Base-by-base conservation (phyloP, 345 rosid species). In the Salix udensis region DNA sequence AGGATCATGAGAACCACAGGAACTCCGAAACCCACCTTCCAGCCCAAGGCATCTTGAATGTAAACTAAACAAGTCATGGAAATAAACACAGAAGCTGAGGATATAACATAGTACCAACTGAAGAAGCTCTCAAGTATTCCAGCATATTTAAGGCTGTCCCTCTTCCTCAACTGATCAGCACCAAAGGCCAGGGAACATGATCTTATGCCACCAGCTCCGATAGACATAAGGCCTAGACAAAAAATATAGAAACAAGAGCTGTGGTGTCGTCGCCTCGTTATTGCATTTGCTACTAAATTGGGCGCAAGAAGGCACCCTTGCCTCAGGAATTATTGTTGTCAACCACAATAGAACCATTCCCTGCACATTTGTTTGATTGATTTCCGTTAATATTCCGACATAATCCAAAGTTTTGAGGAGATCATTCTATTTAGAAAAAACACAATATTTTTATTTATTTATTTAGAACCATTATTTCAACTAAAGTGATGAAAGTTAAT, bases 171-270 rank as follows among this genome's bases (percentile, higher is more conserved):
- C 72, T 88, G 91, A 58, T 90, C 89, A 60, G 44, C 44, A 40
- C 44, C 44, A 40, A 40, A 40, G 44, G 44, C 44, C 44, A 9
- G 12, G 12, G 44, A 88, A 74, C 88, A 87, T 2, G 94, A 91
- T 76, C 89, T 86, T 68, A 90, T 80, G 55, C 91, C 94, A 12
- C 94, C 94, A 40, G 89, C 87, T 40, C 94, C 94, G 26, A 84
- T 82, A 16, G 94, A 81, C 52, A 91, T 88, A 62, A 87, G 84
- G 23, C 82, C 86, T 42, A 89, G 81, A 6, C 88, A 85, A 26
- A 26, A 82, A 76, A 64, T 82, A 66, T 72, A 91, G 67, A n/a
- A 86, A 69, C 74, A 87, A 73, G 79, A 88, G 69, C 70, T 91
- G 97, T 68, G 78, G 78, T 21, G 89, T 68, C 2, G 89, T 68